Conservation (phyloP, 345 rosid species). For the Camelina laxa region DNA sequence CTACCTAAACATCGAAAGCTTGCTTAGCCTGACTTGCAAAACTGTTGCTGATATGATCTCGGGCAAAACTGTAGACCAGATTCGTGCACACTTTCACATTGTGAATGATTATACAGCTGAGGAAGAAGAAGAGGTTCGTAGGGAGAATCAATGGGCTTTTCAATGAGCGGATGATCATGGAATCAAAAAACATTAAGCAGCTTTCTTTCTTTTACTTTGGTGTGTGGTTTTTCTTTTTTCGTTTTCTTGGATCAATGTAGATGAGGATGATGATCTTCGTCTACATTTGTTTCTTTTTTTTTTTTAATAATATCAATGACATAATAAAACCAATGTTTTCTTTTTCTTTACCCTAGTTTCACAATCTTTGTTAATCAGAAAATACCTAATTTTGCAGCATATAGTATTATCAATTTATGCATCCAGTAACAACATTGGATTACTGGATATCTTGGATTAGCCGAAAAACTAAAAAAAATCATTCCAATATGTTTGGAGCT, state of each 20-base stretch:
- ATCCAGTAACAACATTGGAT: too few species aligned
- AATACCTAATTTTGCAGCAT: too few species aligned
- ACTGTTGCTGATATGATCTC: constrained; percentile 8
- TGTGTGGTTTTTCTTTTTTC: not conserved
- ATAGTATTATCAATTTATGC: too few species aligned
- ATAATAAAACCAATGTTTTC: not conserved
- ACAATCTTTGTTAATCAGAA: too few species aligned
- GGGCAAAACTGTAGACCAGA: not conserved
- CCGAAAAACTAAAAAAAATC: too few species aligned
- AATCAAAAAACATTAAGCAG: not conserved
- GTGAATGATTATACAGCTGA: not conserved
- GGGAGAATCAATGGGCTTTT: constrained; percentile 4
- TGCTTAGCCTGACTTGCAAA: constrained; percentile 7
- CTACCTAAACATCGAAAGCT: not conserved
- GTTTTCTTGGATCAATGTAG: not conserved
- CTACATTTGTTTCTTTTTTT: not conserved
- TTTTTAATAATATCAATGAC: not conserved
- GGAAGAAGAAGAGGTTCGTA: not conserved
- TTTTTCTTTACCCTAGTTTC: not conserved
- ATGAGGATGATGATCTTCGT: not conserved
- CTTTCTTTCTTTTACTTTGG: not conserved
- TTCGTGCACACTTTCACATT: not conserved
- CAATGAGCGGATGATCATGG: not conserved
- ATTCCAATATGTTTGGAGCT: too few species aligned
- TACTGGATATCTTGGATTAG: too few species aligned